phyloP scores from a whole-genome alignment of 2,329 filamentous ascomycete genomes.

The Cordyceps militaris region DNA sequence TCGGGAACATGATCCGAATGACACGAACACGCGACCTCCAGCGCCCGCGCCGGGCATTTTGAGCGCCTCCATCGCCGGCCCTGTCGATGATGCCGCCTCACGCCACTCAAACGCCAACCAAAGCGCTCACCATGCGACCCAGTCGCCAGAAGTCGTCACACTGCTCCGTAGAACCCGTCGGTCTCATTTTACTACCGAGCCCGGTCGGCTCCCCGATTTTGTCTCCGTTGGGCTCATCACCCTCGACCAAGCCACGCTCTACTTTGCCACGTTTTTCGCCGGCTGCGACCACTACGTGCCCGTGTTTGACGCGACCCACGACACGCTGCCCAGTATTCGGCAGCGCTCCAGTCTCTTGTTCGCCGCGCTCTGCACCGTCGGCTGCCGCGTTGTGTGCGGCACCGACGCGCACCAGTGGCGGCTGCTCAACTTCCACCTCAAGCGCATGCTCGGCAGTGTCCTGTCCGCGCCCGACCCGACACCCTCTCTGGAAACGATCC shows the following conservation, averaged over 20 bases:
- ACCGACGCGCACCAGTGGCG: constrained; percentile 33
- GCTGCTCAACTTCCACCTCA: constrained; percentile 36
- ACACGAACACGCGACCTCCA: neutral
- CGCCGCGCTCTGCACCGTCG: constrained; percentile 44
- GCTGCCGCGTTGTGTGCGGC: constrained; percentile 38
- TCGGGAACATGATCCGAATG: neutral
- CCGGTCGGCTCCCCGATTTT: constrained; percentile 16
- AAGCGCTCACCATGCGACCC: neutral
- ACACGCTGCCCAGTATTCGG: constrained; percentile 39
- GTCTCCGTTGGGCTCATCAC: constrained; percentile 19
- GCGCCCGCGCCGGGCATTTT: neutral
- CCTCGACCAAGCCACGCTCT: constrained; percentile 18
- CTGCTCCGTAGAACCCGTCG: neutral
- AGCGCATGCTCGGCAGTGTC: constrained; percentile 35
- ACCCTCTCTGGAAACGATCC: constrained; percentile 41
- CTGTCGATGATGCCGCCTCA: neutral
- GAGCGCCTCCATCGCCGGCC: neutral
- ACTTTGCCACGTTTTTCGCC: constrained; percentile 21
- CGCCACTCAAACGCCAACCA: neutral
- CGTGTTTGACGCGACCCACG: constrained; percentile 24
- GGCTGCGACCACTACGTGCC: constrained; percentile 24
- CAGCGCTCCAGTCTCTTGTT: constrained; percentile 42
- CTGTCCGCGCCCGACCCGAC: constrained; percentile 19
- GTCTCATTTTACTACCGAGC: constrained; percentile 16
- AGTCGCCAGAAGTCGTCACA: neutral